These are phyloP conservation scores for Cucurbita ficifolia DNA, from an alignment of 306 rosid genomes.

Conservation along the genomic window DNA sequence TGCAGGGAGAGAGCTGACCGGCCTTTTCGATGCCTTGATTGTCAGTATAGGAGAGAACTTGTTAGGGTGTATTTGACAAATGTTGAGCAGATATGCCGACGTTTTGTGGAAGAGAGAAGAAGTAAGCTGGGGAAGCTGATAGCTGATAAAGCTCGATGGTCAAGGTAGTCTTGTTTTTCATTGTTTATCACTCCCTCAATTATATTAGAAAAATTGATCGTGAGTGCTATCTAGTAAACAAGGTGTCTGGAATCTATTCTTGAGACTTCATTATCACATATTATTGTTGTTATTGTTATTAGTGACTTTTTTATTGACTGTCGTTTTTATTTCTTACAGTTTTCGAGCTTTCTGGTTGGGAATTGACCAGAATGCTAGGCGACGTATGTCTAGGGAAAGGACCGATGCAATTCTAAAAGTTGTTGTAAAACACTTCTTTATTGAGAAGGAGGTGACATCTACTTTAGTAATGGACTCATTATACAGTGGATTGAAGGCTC, in stretches of 20 bases:
- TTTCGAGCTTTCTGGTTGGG: constrained; percentile 86
- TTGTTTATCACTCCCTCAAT: neutral
- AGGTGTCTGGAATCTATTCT: neutral
- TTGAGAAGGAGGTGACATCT: constrained; percentile 97
- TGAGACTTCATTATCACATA: neutral
- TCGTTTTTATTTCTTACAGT: constrained; percentile 29
- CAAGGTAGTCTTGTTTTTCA: constrained; percentile 47
- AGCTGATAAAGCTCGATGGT: constrained; percentile 94
- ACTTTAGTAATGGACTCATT: constrained; percentile 98
- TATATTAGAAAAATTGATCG: neutral
- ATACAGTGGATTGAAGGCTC: constrained; percentile 93
- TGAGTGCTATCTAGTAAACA: neutral
- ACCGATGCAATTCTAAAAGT: constrained; percentile 74
- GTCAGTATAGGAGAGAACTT: constrained; percentile 97
- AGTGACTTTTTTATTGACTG: neutral
- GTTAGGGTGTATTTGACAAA: constrained; percentile 94
- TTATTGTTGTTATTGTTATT: neutral
- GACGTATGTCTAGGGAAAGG: constrained; percentile 88
- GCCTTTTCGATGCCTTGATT: constrained; percentile 96
- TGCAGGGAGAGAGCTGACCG: constrained; percentile 88
- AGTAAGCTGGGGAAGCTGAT: constrained; percentile 79
- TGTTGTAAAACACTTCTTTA: constrained; percentile 82
- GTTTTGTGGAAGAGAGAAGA: constrained; percentile 94
- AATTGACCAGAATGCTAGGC: constrained; percentile 75
- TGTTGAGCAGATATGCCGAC: constrained; percentile 96